Percentiles rank a stretch among this genome's conserved stretches.
These are phyloP conservation scores for Pyrenula aspistea DNA, from an alignment of 495 filamentous ascomycete species.

Conservation along the genomic window DNA sequence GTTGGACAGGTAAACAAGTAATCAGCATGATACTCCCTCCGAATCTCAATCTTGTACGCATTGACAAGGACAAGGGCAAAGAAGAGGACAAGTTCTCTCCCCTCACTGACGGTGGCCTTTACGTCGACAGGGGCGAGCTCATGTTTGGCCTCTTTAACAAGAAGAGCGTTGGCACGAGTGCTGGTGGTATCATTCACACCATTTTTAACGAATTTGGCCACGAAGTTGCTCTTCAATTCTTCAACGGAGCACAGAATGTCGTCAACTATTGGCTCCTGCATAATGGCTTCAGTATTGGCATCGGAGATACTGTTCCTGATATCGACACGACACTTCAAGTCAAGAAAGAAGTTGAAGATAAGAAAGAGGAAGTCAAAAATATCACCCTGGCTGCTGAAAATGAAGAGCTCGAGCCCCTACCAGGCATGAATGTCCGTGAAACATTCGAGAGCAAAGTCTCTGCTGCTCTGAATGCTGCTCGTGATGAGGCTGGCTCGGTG, in stretches of 20 bases:
- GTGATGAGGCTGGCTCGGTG: constrained; percentile 87
- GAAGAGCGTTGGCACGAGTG: constrained; percentile 81
- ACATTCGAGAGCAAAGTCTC: constrained; percentile 96
- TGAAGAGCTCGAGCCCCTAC: constrained; percentile 74
- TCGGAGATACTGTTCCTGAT: constrained; percentile 96
- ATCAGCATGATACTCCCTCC: constrained; percentile 83
- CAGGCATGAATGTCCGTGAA: constrained; percentile 96
- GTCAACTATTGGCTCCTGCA: constrained; percentile 98
- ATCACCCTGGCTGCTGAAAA: constrained; percentile 68
- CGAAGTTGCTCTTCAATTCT: constrained; percentile 79
- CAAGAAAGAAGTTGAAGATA: constrained; percentile 57
- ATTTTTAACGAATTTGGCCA: constrained; percentile 90
- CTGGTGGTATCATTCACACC: constrained; percentile 83
- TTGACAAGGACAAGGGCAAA: constrained; percentile 36
- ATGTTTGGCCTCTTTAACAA: constrained; percentile 85
- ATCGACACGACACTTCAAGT: constrained; percentile 68
- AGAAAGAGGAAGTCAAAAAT: constrained; percentile 66
- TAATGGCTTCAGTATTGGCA: constrained; percentile 94
- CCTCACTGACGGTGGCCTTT: constrained; percentile 63
- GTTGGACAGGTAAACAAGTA: constrained; percentile 99
- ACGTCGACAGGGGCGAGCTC: constrained; percentile 78
- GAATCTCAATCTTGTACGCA: constrained; percentile 68
- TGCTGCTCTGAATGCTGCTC: constrained; percentile 83
- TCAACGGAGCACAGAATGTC: constrained; percentile 86
- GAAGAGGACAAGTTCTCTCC: constrained; percentile 49